Evolutionary conservation across 2,329 filamentous ascomycete species (phyloP).

Genomic region (Fusarium sp.): DNA sequence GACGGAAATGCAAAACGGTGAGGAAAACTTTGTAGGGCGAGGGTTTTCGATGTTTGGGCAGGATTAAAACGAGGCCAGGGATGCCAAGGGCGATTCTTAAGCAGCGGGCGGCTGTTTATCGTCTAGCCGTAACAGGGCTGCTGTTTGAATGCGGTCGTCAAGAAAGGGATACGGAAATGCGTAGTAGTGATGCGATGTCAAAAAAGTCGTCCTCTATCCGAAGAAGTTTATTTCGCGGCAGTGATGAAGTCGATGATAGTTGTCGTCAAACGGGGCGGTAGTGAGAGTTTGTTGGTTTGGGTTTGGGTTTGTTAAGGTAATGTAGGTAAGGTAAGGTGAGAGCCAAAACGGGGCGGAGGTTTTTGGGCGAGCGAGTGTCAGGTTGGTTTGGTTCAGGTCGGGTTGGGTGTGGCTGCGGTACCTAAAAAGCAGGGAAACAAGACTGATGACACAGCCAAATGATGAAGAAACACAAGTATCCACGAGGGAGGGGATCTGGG

Average conservation of each 20-base stretch:
- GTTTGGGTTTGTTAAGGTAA: conserved; percentile 16
- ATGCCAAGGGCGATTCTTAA: conserved; percentile 36
- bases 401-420: conserved; percentile 34
- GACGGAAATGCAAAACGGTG: conserved; percentile 8
- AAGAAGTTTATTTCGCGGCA: conserved; percentile 11
- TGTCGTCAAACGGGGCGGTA: conserved; percentile 16
- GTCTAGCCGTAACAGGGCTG: background rate
- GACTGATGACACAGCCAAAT: conserved; percentile 16
- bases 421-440: conserved; percentile 27
- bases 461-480: conserved; percentile 23
- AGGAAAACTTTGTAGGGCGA: background rate
- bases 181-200: background rate
- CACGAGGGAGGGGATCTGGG: background rate
- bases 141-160: background rate
- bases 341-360: conserved; percentile 32
- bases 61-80: conserved; percentile 15
- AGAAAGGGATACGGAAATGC: background rate
- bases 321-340: conserved; percentile 20
- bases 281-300: conserved; percentile 23
- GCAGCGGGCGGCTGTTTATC: conserved; percentile 21
- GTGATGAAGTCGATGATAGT: conserved; percentile 22
- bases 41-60: conserved; percentile 21
- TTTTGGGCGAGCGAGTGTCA: conserved; percentile 12
- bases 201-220: background rate
- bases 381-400: conserved; percentile 16